Base-by-base conservation (phyloP, 345 rosid species). In the Cardiospermum halicacabum region DNA sequence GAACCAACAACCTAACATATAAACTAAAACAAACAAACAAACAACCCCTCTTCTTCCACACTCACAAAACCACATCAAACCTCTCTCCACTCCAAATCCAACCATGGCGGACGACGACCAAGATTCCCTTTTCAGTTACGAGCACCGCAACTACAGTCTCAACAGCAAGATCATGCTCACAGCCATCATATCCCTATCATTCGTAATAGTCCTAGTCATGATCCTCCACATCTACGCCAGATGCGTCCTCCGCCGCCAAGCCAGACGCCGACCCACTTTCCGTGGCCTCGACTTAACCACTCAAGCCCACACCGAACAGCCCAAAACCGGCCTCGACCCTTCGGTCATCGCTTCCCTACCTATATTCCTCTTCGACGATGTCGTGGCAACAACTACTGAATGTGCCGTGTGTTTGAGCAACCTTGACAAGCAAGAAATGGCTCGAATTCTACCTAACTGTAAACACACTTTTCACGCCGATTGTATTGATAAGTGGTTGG, bases 401-500 rank as follows among this genome's bases (percentile, higher is more conserved):
- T 89, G 98, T 42, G 16, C 88, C 11, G 91, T 92, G 45, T 92
- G 96, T 70, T 66, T 89, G 68, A 85, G 87, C 74, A 15, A 63
- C 54, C 74, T 92, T 5, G 88, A 85, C 49, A 89, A 85, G 36
- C 77, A 82, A 62, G 95, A 89, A 51, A 81, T 69, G 51, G 95
- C 68, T 0, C 80, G 86, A 71, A 32, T 76, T 57, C 66, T 92
- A 32, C 98, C 98, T 1, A 87, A 85, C 26, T 92, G 95, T 62
- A 81, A 79, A 48, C 98, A 89, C 67, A 70, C 71, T n/a, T 92
- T 92, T 62, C 96, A 89, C 32, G 83, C 74, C 0, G 77, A 70
- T 39, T 92, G 98, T 62, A 74, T 92, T 8, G 91, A 92, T 64
- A 74, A 65, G 54, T 92, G 96, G 98, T 58, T 92, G 32, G 39